Conservation (phyloP, 2,329 filamentous ascomycete species). For the Periconia digitata region DNA sequence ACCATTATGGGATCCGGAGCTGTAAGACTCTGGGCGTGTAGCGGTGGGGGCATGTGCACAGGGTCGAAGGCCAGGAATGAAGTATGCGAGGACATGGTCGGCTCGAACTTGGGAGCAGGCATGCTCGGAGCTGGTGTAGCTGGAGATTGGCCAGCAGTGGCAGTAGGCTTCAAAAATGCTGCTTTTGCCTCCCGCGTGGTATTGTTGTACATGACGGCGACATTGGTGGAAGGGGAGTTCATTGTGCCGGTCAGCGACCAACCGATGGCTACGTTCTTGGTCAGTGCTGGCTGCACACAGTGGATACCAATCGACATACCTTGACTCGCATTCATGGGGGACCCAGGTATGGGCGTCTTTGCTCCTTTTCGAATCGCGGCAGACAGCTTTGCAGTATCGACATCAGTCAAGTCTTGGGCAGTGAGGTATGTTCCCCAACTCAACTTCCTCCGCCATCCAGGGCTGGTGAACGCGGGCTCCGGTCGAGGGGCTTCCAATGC, state of each 20-base stretch:
- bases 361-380: slow-evolving; percentile 34
- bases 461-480: slow-evolving; percentile 53
- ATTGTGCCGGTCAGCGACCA: slow-evolving; percentile 88
- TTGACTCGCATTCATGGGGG: slow-evolving; percentile 55
- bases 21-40: slow-evolving; percentile 21
- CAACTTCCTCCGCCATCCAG: slow-evolving; percentile 53
- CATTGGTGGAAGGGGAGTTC: slow-evolving; percentile 79
- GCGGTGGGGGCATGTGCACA: slow-evolving; percentile 36
- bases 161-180: slow-evolving; percentile 17
- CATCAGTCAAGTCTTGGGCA: slow-evolving; percentile 28
- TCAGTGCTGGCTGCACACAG: too few relatives aligned
- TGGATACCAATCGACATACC: slow-evolving; percentile 39
- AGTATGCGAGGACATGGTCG: slow-evolving; percentile 25
- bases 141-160: slow-evolving; percentile 26
- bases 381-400: slow-evolving; percentile 32
- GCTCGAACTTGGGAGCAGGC: slow-evolving; percentile 29
- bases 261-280: slow-evolving; percentile 61
- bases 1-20: slow-evolving; percentile 39
- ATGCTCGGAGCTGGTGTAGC: slow-evolving; percentile 34
- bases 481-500: slow-evolving; percentile 58
- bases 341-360: slow-evolving; percentile 39
- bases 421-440: slow-evolving; percentile 48
- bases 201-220: slow-evolving; percentile 71
- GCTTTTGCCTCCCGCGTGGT: slow-evolving; percentile 25
- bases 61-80: slow-evolving; percentile 27